These are phyloP conservation scores for Colletotrichum theobromicola DNA, from an alignment of 2,329 filamentous ascomycete genomes.

Conservation along the genomic window DNA sequence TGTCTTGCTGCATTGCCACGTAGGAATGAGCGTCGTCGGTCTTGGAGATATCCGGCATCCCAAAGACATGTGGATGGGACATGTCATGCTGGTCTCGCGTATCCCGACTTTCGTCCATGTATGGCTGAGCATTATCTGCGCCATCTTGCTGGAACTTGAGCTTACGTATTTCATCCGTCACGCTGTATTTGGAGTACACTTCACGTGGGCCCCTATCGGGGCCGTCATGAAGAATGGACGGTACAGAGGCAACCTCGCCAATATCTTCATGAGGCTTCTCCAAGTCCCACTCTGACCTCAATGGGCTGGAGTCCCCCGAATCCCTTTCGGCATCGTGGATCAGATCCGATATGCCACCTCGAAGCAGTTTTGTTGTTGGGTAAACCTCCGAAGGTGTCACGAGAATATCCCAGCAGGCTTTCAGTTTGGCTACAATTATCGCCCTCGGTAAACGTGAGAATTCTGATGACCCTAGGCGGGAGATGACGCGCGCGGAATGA, in stretches of 20 bases:
- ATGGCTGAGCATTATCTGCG: not conserved
- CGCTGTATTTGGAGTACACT: conserved; percentile 18
- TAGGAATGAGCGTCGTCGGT: not conserved
- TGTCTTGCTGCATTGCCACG: not conserved
- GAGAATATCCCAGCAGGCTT: not conserved
- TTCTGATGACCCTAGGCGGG: not conserved
- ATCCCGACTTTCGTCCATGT: not conserved
- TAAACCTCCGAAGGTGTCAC: conserved; percentile 8
- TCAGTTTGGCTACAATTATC: not conserved
- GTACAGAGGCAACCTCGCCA: not conserved
- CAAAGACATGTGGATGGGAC: not conserved
- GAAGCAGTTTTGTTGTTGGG: conserved; percentile 2
- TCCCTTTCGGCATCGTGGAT: conserved; percentile 10
- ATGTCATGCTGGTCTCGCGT: not conserved
- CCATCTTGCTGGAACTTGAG: conserved; percentile 9
- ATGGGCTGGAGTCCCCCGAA: not conserved
- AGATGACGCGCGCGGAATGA: conserved; percentile 14
- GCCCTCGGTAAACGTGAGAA: not conserved
- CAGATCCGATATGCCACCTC: conserved; percentile 2
- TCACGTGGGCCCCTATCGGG: not conserved
- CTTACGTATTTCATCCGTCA: conserved; percentile 17
- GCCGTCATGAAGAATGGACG: not conserved
- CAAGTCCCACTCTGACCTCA: conserved; percentile 6
- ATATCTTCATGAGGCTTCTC: not conserved
- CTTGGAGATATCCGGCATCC: not conserved